These are phyloP conservation scores for Veloboletus limbatus DNA, from an alignment of 1,284 basidiomycete genomes.

Conservation along the genomic window DNA sequence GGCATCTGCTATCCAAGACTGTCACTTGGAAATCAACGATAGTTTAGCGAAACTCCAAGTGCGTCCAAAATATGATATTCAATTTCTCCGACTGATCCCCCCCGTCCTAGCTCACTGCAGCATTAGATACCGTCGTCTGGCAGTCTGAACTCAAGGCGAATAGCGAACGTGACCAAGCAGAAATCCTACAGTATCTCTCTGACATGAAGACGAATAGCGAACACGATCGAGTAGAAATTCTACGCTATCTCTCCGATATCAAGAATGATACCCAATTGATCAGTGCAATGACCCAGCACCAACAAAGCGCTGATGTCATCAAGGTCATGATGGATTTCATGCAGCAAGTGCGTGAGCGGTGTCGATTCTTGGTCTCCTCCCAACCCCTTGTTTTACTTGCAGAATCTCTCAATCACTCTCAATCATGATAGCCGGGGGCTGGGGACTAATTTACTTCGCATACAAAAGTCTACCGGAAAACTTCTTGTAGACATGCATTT, in stretches of 20 bases:
- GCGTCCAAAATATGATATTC: slow-evolving; percentile 1
- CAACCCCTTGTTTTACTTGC: neutral
- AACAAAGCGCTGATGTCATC: slow-evolving; percentile 34
- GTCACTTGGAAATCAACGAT: slow-evolving; percentile 41
- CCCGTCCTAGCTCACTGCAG: slow-evolving; percentile 39
- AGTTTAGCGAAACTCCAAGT: slow-evolving; percentile 45
- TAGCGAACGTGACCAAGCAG: slow-evolving; percentile 38
- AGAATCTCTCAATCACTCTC: slow-evolving; percentile 33
- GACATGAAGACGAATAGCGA: too few species aligned
- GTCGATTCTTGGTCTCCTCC: neutral
- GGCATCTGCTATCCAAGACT: slow-evolving; percentile 40
- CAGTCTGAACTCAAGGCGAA: slow-evolving; percentile 41
- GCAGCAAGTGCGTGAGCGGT: slow-evolving; percentile 38
- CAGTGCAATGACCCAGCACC: slow-evolving; percentile 32
- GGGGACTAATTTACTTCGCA: slow-evolving; percentile 45
- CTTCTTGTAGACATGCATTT: slow-evolving; percentile 50
- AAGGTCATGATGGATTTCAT: slow-evolving; percentile 43
- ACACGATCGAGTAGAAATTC: too few species aligned
- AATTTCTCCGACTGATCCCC: slow-evolving; percentile 15
- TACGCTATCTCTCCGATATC: too few species aligned
- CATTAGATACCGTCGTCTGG: slow-evolving; percentile 47
- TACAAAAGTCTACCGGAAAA: slow-evolving; percentile 42
- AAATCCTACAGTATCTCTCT: slow-evolving; percentile 41
- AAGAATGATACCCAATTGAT: slow-evolving; percentile 39
- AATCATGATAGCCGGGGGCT: slow-evolving; percentile 41